Base-by-base conservation (phyloP, 2,329 filamentous ascomycete species). In the Parasarocladium wereldwijsianum region DNA sequence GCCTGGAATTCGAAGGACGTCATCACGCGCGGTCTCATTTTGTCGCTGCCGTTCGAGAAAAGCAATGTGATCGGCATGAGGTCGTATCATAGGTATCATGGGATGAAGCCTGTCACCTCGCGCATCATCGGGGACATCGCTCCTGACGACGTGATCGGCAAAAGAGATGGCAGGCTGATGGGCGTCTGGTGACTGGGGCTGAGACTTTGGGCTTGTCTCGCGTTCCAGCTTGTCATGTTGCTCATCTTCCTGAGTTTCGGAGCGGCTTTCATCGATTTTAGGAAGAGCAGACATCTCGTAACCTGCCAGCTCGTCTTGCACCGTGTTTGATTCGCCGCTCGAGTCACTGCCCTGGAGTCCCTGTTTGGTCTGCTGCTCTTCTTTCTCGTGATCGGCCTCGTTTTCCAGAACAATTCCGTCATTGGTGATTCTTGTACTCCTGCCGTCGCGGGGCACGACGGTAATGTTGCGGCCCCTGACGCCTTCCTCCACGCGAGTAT, bases 31-130 rank as follows among this genome's bases (percentile, higher is more conserved):
- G 25, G 73, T 76, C 33, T 80, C 76, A 37, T 74, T 72, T 33
- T 82, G 77, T 21, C 85, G 71, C 49, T 94, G 87, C 18, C 79
- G 76, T 49, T 93, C 74, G 10, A 94, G 51, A 43, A 96, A 90
- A 5, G 80, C 80, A 44, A 94, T 92, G 45, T 93, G 83, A 36
- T 86, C 78, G 32, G 84, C 79, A 25, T 79, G 64, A 19, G 66
- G 61, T 20, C 45, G 42, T 1, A 69, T 68, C 8, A 76, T 58
- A 29, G 55, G 42, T 1, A 69, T 68, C 8, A 76, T 58, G 29
- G 55, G 56, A 14, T n/a, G 19, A 13, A 14, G 11, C 8, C 6
- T 8, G 14, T 11, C 8, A 8, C 8, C 14, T 6, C 10, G 28
- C 12, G 6, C 10, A 17, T 5, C 9, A 25, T 60, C 58, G 18